Base-by-base conservation (phyloP, 2,329 filamentous ascomycete genomes). In the Penicillium sp. region DNA sequence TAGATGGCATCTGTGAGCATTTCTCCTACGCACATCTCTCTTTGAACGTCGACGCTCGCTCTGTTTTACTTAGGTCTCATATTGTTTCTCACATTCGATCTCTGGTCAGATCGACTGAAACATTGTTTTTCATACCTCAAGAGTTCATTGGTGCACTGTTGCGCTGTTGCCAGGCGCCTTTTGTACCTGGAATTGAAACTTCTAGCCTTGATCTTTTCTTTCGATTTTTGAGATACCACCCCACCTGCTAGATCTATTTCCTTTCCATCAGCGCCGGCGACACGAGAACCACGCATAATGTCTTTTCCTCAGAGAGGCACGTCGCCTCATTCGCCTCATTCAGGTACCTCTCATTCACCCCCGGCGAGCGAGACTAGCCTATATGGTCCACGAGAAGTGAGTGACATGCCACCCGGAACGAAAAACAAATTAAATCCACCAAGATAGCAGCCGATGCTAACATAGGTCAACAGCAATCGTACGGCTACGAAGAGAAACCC, bases 401-500 rank as follows among this genome's bases (percentile, higher is more conserved):
- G 61, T 61, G 35, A 26, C 14, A 14, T 14, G 10, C 16, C 3
- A 30, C 3, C 1, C 7, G 17, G 5, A 14, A 45, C 4, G 14
- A 38, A 25, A 44, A 53, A 47, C 44, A 59, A 31, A 44, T 30
- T 12, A 47, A 16, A 44, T 3, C 12, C 26, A 22, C 7, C 8
- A 43, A 49, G 19, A 28, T 16, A 22, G 16, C 48, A 36, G 9
- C 17, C 25, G 36, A 55, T 22, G 35, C 49, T 52, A 46, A 53
- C n/a, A 19, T 14, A 37, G 3, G 35, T 37, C 9, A 49, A 22
- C 44, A 46, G 33, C 55, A 45, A 35, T 52, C 52, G 10, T 64
- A 63, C 31, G 63, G 55, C n/a, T 61, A 63, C 44, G 63, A 66
- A 45, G 62, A 63, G 30, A 65, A 65, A 26, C 56, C 58, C 42